Evolutionary conservation across 768 basidiomycete species (phyloP), one percentile per base, ranked within the genome.

Genomic region (Lactarius psammicola): DNA sequence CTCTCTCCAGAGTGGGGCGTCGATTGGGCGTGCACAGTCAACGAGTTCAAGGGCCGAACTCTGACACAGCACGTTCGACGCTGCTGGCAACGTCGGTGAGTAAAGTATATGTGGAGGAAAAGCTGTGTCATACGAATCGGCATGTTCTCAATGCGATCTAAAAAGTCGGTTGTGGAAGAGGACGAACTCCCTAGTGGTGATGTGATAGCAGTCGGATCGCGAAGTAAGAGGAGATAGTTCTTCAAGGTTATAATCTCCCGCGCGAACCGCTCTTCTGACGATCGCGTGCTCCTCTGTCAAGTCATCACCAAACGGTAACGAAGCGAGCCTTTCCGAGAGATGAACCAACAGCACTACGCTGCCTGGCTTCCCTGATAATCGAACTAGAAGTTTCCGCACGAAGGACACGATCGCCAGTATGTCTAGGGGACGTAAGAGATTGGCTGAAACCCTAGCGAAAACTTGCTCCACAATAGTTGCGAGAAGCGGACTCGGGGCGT

Each of bases 381-480:
- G 80, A 51, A 87, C 78, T 1, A 87, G 60, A 6, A 97, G 77
- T 66, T 82, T 83, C n/a, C 92, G 81, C 20, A 87, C 65, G 71
- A 86, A 96, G 0, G 82, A 77, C 7, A 83, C 76, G 26, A 95
- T 72, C 0, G 89, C 85, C 6, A 92, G 78, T 5, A 82, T 74
- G 66, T 90, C 88, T 1, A 87, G 85, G 2, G 87, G 79, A 0
- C 81, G 74, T 23, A 90, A 76, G 23, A 83, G 75, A 26, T 80
- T 79, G 46, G 80, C 82, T n/a, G 75, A 74, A n/a, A 87, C 72
- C 74, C 90, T 93, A 1, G 88, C 88, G 7, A 78, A 73, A 23
- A 92, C 75, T 71, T 95, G 92, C 71, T 97, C 95, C 5, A 94
- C 69, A 18, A 93, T 76, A 0, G 92, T 87, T 81, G 90, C 85